Evolutionary conservation across 1,284 basidiomycete genomes (phyloP), one percentile per base, ranked within the genome.

Genomic region (Ceratobasidium sp.): DNA sequence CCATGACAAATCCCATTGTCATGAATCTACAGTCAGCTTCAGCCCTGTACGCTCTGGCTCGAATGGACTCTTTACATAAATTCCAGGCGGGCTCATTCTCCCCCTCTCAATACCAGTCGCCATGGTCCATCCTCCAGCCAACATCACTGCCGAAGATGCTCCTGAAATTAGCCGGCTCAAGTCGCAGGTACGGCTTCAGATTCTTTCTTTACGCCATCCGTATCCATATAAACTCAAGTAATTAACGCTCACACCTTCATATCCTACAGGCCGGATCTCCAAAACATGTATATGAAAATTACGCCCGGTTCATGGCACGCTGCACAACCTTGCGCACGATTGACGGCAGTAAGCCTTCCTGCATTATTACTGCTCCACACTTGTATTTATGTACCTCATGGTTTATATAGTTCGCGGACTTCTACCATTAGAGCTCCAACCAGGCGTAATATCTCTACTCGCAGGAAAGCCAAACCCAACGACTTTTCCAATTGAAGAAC

Each of bases 381-480:
- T 9, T n/a, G 23, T 62, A 15, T 38, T 33, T 38, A 23, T n/a
- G 33, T 42, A 15, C 50, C n/a, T 57, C 15, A 17, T 12, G 48
- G 57, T 57, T 57, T 1, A 56, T 57, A 26, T 33, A 86, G 89
- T 91, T 79, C 87, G 89, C 64, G 86, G 87, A 0, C 89, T 98
- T 44, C 90, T 93, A 81, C 94, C 92, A 0, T 88, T 96, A 61
- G 96, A 98, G 85, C 85, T 86, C 26, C 88, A 86, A 1, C 95
- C 95, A 0, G 94, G 94, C 3, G 86, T 97, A 80, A 92, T 98
- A 77, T 96, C 95, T 20, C 88, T 98, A 78, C 90, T 96, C n/a
- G 92, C 92, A 0, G 93, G 93, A 59, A 94, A 94, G 85, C 97
- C 97, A 38, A 97, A 97, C 83, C 90, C 93, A n/a, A 86, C 88